Evolutionary conservation across 73 alveolate genomes (phyloP).

Genomic region (Stentor roeselii): DNA sequence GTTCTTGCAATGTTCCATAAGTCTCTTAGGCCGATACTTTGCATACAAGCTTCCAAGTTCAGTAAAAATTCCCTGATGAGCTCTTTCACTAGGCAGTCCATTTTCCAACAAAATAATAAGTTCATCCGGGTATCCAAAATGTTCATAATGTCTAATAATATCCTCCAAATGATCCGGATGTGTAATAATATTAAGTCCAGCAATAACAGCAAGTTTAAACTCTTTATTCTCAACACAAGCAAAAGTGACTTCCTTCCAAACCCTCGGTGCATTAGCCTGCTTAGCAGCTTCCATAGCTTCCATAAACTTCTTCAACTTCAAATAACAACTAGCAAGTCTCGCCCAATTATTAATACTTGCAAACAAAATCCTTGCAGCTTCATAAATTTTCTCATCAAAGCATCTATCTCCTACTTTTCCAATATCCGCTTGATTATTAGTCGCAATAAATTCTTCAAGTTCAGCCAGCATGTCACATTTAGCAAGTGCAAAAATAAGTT

Average conservation of each 20-base stretch:
- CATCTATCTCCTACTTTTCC: slow-evolving; percentile 94
- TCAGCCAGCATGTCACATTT: slow-evolving; percentile 87
- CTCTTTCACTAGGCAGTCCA: slow-evolving; percentile 93
- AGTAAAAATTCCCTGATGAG: slow-evolving; percentile 92
- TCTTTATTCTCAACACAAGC: slow-evolving; percentile 98
- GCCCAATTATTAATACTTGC: slow-evolving; percentile 88
- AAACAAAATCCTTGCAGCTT: slow-evolving; percentile 95
- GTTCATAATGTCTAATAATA: slow-evolving; percentile 91
- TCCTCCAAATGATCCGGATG: slow-evolving; percentile 96
- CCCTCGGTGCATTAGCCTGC: slow-evolving; percentile 94
- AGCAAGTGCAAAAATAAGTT: slow-evolving; percentile 89
- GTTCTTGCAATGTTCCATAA: slow-evolving; percentile 94
- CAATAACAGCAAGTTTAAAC: slow-evolving; percentile 94
- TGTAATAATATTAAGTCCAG: slow-evolving; percentile 92
- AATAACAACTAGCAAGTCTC: slow-evolving; percentile 90
- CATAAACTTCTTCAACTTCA: slow-evolving; percentile 83
- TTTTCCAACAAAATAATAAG: slow-evolving; percentile 80
- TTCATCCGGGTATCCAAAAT: slow-evolving; percentile 95
- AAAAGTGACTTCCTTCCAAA: slow-evolving; percentile 97
- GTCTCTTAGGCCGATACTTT: slow-evolving; percentile 90
- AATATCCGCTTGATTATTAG: slow-evolving; percentile 88
- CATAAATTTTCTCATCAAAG: slow-evolving; percentile 86
- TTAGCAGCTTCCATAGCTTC: slow-evolving; percentile 98
- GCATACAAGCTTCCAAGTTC: slow-evolving; percentile 97
- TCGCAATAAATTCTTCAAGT: slow-evolving; percentile 87